Evolutionary conservation across 2,329 filamentous ascomycete species (phyloP).

Genomic region (Paraphaeosphaeria minitans): DNA sequence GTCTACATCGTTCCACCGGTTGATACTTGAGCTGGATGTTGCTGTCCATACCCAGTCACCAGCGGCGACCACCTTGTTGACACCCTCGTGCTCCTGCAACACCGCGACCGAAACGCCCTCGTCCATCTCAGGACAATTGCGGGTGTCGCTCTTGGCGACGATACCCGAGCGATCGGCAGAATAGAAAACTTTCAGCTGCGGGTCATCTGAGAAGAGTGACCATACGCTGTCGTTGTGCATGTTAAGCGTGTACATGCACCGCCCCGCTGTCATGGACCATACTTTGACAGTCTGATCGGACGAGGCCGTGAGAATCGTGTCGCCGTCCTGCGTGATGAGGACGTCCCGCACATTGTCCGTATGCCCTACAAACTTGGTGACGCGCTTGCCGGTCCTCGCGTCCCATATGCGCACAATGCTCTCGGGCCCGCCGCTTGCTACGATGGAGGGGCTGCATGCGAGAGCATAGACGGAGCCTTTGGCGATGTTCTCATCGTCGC

Average conservation of each 20-base stretch:
- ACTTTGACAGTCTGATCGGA: constrained; percentile 97
- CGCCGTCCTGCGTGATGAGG: constrained; percentile 83
- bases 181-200: constrained; percentile 87
- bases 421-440: constrained; percentile 93
- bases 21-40: constrained; percentile 88
- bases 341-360: constrained; percentile 94
- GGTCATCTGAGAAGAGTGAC: constrained; percentile 90
- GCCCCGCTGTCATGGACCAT: constrained; percentile 92
- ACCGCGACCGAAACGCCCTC: constrained; percentile 90
- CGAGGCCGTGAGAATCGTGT: constrained; percentile 91
- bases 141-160: constrained; percentile 94
- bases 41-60: constrained; percentile 87
- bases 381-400: constrained; percentile 80
- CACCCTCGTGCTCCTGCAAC: constrained; percentile 86
- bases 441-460: constrained; percentile 75
- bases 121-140: constrained; percentile 76
- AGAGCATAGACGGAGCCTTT: constrained; percentile 97
- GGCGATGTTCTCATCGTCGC: constrained; percentile 77
- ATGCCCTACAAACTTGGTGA: constrained; percentile 96
- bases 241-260: constrained; percentile 96
- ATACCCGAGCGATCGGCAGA: constrained; percentile 90
- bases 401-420: constrained; percentile 94
- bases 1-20: constrained; percentile 87
- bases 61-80: constrained; percentile 67
- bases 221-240: constrained; percentile 99